These are phyloP conservation scores for Cubamyces lactineus DNA, from an alignment of 768 basidiomycete species.

Conservation along the genomic window DNA sequence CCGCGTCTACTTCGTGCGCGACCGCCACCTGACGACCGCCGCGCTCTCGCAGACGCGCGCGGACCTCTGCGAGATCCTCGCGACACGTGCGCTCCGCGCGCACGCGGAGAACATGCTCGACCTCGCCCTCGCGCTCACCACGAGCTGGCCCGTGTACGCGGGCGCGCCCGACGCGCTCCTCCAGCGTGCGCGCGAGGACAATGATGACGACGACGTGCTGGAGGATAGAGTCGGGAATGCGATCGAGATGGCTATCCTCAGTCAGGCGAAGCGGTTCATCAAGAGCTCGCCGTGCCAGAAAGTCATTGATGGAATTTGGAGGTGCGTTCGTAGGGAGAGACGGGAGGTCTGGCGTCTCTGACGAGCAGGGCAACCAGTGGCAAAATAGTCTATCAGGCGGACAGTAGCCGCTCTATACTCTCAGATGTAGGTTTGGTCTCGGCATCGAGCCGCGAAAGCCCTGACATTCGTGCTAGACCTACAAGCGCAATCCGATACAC, in stretches of 20 bases:
- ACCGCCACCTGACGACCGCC: constrained; percentile 70
- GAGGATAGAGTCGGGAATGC: constrained; percentile 88
- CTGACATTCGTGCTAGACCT: constrained; percentile 58
- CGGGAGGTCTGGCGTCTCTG: constrained; percentile 4
- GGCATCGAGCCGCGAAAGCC: too few relatives aligned
- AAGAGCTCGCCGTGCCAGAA: constrained; percentile 88
- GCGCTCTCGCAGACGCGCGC: constrained; percentile 77
- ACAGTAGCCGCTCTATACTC: constrained; percentile 86
- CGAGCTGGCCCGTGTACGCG: constrained; percentile 78
- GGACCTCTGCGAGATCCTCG: constrained; percentile 86
- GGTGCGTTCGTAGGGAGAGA: constrained; percentile 40
- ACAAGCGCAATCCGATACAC: constrained; percentile 89
- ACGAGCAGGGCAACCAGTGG: constrained; percentile 52
- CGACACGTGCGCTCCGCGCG: constrained; percentile 75
- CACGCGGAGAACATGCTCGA: constrained; percentile 70
- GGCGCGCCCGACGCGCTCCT: constrained; percentile 69
- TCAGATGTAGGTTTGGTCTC: constrained; percentile 65
- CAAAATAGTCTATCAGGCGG: constrained; percentile 88
- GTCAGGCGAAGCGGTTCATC: constrained; percentile 87
- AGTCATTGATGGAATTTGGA: constrained; percentile 85
- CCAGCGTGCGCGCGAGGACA: constrained; percentile 59
- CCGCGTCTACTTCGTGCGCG: constrained; percentile 81
- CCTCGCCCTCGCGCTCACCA: constrained; percentile 72
- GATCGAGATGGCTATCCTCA: constrained; percentile 89
- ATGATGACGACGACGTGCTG: constrained; percentile 59